Base-by-base conservation (phyloP, 1,284 basidiomycete species). In the Pterula multifida region DNA sequence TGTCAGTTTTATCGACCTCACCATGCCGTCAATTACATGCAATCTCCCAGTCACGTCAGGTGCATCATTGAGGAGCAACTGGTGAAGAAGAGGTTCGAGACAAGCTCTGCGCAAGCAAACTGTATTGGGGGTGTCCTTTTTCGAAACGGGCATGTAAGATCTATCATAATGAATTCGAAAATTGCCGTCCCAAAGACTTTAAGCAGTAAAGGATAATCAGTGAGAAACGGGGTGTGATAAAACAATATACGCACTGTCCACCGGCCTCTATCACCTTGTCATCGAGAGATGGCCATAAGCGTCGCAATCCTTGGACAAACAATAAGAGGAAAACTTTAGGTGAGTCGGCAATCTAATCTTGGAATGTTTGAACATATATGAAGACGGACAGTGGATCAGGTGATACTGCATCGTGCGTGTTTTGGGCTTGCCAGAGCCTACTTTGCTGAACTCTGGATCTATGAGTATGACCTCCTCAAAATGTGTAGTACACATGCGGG, bases 401-500 rank as follows among this genome's bases (percentile, higher is more conserved):
- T 51, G 42, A 45, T 60, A 63, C 45, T 65, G 65, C 48, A 58
- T 51, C 6, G 65, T 56, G 6, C 64, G 59, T 0, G 58, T 51
- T 3, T 63, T 56, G 6, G 6, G 21, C 13, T 59, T 52, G 24
- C 50, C 52, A 23, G 57, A 55, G 47, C 55, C 49, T 54, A 53
- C 56, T 49, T 47, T 53, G 19, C 49, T 49, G 4, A 50, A 54
- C 12, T 67, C 66, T 2, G 65, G 54, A 45, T 68, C 65, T 6
- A 68, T 54, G 36, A 68, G 56, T n/a, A 66, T 25, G 36, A 67
- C 65, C 9, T 56, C 52, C 35, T 65, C 61, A 47, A 67, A 67
- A 50, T 66, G 65, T 48, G 66, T 63, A 17, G 55, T 53, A 32
- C 58, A 60, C n/a, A 61, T 54, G 3, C 60, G 53, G 3, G 61